These are phyloP conservation scores for Leptosphaerulina australis DNA, from an alignment of 2,329 filamentous ascomycete genomes.

Conservation along the genomic window DNA sequence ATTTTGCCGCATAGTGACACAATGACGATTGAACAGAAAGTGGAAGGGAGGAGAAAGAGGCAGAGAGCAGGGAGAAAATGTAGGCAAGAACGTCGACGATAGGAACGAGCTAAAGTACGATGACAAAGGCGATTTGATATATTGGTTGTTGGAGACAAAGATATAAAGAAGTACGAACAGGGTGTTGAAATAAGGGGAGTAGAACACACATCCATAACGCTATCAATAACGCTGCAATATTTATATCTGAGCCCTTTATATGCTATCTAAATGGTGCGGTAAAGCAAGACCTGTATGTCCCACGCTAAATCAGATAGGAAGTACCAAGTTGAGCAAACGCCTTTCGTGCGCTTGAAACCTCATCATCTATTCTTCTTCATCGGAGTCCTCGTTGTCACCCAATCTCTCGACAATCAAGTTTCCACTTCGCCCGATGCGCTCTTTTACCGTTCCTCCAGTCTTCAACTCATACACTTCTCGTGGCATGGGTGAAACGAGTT, in stretches of 20 bases:
- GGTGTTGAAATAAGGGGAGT: background rate
- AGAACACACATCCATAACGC: conserved; percentile 8
- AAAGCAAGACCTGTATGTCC: too few species aligned
- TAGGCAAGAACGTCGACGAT: background rate
- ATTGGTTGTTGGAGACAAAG: background rate
- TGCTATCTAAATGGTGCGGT: too few species aligned
- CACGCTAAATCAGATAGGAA: too few species aligned
- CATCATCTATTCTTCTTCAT: conserved; percentile 14
- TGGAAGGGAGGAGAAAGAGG: background rate
- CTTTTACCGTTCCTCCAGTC: conserved; percentile 67
- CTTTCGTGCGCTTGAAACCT: too few species aligned
- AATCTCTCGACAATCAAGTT: conserved; percentile 86
- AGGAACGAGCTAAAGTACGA: background rate
- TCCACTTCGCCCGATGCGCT: conserved; percentile 79
- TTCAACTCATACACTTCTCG: conserved; percentile 78
- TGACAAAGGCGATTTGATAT: background rate
- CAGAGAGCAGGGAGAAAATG: background rate
- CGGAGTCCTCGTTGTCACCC: conserved; percentile 59
- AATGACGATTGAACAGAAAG: background rate
- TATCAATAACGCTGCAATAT: conserved; percentile 9
- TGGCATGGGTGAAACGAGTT: conserved; percentile 83
- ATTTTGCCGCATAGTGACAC: background rate
- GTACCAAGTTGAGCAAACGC: too few species aligned
- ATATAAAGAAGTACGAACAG: background rate
- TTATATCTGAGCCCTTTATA: too few species aligned